Evolutionary conservation across 805 yeast genomes (phyloP).

Genomic region (Cephaloascus fragrans): DNA sequence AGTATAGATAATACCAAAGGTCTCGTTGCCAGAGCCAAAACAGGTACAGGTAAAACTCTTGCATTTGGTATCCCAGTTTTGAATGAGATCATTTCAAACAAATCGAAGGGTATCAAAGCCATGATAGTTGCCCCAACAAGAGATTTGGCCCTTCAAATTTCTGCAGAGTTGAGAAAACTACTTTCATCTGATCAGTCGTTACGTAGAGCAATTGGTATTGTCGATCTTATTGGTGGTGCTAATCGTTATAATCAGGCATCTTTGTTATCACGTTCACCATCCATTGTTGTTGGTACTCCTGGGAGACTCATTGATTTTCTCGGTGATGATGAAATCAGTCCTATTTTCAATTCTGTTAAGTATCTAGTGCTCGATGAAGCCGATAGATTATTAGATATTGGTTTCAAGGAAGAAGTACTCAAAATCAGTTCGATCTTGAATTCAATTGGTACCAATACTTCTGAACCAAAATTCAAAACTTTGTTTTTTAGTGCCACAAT

Average conservation of each 20-base stretch:
- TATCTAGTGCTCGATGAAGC: constrained; percentile 85
- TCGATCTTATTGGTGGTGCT: constrained; percentile 1
- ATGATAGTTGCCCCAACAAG: constrained; percentile 83
- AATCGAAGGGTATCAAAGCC: constrained; percentile 36
- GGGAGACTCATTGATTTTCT: constrained; percentile 70
- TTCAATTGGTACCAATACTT: constrained; percentile 13
- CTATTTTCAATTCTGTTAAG: constrained; percentile 42
- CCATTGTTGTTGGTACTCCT: constrained; percentile 80
- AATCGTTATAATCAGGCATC: not conserved
- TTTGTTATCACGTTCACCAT: constrained; percentile 28
- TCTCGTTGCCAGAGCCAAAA: constrained; percentile 80
- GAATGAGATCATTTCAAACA: constrained; percentile 35
- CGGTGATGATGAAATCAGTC: constrained; percentile 30
- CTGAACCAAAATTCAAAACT: constrained; percentile 39
- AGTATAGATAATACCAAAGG: constrained; percentile 46
- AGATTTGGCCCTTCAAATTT: constrained; percentile 80
- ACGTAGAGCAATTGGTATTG: constrained; percentile 8
- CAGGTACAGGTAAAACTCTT: constrained; percentile 92
- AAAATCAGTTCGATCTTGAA: constrained; percentile 43
- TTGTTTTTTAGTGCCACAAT: constrained; percentile 85
- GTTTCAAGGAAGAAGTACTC: constrained; percentile 61
- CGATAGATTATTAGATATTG: constrained; percentile 74
- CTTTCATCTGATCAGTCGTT: constrained; percentile 11
- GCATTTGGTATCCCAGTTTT: constrained; percentile 80
- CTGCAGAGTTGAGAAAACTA: constrained; percentile 48